Evolutionary conservation across 2,329 filamentous ascomycete genomes (phyloP), one percentile per base, ranked within the genome.

Genomic region (Fusarium sublunatum): DNA sequence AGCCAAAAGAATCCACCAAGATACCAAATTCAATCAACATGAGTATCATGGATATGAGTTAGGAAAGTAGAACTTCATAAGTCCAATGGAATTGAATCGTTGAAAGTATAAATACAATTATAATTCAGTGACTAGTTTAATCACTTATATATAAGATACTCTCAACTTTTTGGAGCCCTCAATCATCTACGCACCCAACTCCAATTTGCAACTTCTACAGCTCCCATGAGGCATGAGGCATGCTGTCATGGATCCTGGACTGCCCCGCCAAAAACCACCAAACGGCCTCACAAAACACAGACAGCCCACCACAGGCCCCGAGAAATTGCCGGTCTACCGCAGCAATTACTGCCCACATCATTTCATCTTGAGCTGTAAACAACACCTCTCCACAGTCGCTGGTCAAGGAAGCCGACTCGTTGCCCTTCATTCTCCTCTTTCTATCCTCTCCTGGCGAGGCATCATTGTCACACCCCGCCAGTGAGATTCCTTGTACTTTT

Each of bases 301-400:
- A 38, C 40, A 61, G 43, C 54, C 58, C 61, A 69, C 58, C 49
- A 65, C 31, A 60, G 54, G 60, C 56, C 64, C 70, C 70, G 70
- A 73, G 63, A 71, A 71, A 71, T 71, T 72, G 63, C 70, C 70
- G 67, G 63, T 41, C 63, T 63, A 57, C 55, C 54, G 64, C 58
- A 70, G 48, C 61, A 70, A 70, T 70, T 71, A 59, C 54, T 70
- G 66, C 61, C 68, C 66, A 69, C 65, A 64, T 57, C 62, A 63
- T 65, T 65, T 64, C 53, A 51, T 46, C 48, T 43, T 44, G 25
- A 53, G 61, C 54, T 64, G 49, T 46, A 58, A 65, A 66, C 53
- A 58, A 42, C 58, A 54, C 45, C 43, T 53, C 46, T 61, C 36
- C 43, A 26, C 36, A 58, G 41, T 49, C 46, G 46, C 42, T 48